These are phyloP conservation scores for Fusarium kyushuense DNA, from an alignment of 2,329 filamentous ascomycete species.

Conservation along the genomic window DNA sequence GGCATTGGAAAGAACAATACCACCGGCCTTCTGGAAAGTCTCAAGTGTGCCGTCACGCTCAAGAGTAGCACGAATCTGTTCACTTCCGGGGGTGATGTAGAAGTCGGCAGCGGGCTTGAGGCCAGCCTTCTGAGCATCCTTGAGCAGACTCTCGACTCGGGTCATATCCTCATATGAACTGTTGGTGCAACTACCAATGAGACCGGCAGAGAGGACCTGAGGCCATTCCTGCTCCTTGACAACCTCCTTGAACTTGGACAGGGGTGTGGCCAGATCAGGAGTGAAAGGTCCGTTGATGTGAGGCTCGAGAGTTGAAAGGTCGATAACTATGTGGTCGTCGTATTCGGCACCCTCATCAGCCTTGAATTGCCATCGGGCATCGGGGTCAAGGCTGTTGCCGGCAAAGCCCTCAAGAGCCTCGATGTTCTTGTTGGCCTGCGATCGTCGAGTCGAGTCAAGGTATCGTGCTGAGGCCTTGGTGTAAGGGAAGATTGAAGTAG, in stretches of 20 bases:
- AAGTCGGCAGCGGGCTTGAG: constrained; percentile 94
- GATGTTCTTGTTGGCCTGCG: constrained; percentile 74
- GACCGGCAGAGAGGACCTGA: constrained; percentile 92
- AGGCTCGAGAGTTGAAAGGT: constrained; percentile 93
- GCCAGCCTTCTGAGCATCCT: constrained; percentile 89
- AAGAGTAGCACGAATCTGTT: constrained; percentile 96
- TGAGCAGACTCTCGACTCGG: constrained; percentile 84
- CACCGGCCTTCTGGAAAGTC: constrained; percentile 96
- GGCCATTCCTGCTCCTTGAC: constrained; percentile 97
- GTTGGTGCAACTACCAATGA: constrained; percentile 99
- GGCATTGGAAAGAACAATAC: constrained; percentile 93
- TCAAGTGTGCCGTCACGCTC: constrained; percentile 89
- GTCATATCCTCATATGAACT: constrained; percentile 89
- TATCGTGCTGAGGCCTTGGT: constrained; percentile 87
- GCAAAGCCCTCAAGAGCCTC: constrained; percentile 69
- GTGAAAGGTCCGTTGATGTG: constrained; percentile 99
- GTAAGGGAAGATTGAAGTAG: constrained; percentile 94
- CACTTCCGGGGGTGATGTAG: constrained; percentile 94
- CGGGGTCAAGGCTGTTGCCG: constrained; percentile 56
- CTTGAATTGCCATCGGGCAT: constrained; percentile 72
- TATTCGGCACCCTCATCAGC: constrained; percentile 90
- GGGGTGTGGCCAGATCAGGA: constrained; percentile 95
- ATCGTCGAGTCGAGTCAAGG: constrained; percentile 80
- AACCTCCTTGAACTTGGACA: constrained; percentile 96
- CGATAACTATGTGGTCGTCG: constrained; percentile 95